Evolutionary conservation across 2,329 filamentous ascomycete genomes (phyloP).

Genomic region (Xylaria sp.): DNA sequence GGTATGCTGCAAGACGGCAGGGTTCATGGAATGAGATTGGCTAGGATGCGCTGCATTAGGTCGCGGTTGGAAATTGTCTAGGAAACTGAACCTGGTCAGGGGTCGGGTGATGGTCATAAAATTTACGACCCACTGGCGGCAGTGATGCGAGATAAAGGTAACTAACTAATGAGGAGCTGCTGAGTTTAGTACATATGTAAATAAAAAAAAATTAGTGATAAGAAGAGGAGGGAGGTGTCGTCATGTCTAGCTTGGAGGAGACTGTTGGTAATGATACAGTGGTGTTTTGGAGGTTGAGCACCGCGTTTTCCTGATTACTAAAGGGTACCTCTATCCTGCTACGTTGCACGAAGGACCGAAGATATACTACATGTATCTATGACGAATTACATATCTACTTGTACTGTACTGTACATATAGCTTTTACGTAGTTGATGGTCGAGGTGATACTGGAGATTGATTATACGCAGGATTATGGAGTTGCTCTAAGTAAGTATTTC

Average conservation of each 20-base stretch:
- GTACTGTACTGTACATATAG: background rate
- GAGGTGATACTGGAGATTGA: slow-evolving; percentile 14
- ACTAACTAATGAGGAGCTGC: background rate
- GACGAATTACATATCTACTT: background rate
- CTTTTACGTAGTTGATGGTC: background rate
- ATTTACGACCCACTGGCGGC: slow-evolving; percentile 21
- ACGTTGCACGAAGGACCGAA: background rate
- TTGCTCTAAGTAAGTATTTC: slow-evolving; percentile 13
- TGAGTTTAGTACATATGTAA: background rate
- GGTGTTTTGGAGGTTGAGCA: background rate
- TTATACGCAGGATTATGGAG: background rate
- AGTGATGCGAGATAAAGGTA: slow-evolving; percentile 25
- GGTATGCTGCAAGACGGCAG: slow-evolving; percentile 15
- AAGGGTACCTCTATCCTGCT: background rate
- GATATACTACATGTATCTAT: slow-evolving; percentile 6
- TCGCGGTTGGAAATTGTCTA: slow-evolving; percentile 32
- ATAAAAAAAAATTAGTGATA: background rate
- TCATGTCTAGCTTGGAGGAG: background rate
- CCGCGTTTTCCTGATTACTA: background rate
- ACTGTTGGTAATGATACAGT: background rate
- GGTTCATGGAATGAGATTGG: slow-evolving; percentile 31
- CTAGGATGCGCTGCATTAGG: slow-evolving; percentile 28
- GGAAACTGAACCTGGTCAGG: slow-evolving; percentile 33
- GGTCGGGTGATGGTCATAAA: slow-evolving; percentile 27
- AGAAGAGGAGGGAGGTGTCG: background rate